These are phyloP conservation scores for Prosopis cineraria DNA, from an alignment of 306 rosid genomes.

Conservation along the genomic window DNA sequence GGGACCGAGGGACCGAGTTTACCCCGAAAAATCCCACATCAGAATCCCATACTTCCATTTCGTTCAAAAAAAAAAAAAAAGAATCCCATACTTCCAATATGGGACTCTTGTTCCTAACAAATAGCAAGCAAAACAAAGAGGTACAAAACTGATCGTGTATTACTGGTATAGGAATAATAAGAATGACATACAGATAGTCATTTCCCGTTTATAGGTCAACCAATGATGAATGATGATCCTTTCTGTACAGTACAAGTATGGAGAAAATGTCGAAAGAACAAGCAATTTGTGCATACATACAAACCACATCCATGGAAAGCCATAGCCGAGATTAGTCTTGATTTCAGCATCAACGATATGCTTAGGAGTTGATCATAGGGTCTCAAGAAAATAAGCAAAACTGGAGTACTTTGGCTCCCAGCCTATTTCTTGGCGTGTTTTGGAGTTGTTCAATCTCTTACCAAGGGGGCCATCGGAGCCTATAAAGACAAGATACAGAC, in stretches of 20 bases:
- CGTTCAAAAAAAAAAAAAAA: too few species aligned
- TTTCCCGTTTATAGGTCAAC: slow-evolving; percentile 16
- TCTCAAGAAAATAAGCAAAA: slow-evolving; percentile 72
- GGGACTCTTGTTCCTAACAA: neutral
- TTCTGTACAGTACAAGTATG: slow-evolving; percentile 35
- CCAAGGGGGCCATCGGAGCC: slow-evolving; percentile 85
- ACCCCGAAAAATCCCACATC: neutral
- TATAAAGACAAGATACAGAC: slow-evolving; percentile 32
- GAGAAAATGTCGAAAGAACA: slow-evolving; percentile 25
- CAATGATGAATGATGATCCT: slow-evolving; percentile 23
- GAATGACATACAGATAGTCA: neutral
- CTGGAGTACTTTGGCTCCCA: slow-evolving; percentile 95
- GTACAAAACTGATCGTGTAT: neutral
- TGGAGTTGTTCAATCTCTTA: slow-evolving; percentile 84
- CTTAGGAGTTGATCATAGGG: slow-evolving; percentile 36
- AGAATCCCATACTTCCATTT: neutral
- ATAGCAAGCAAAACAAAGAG: neutral
- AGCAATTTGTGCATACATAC: too few species aligned
- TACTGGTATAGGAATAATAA: neutral
- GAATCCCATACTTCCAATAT: neutral
- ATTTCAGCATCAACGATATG: slow-evolving; percentile 26
- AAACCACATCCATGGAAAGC: neutral
- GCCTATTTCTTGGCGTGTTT: slow-evolving; percentile 73
- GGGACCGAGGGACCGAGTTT: neutral
- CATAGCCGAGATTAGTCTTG: neutral